phyloP scores from a whole-genome alignment of 805 yeast genomes.

The Nakazawaea ambrosiae region DNA sequence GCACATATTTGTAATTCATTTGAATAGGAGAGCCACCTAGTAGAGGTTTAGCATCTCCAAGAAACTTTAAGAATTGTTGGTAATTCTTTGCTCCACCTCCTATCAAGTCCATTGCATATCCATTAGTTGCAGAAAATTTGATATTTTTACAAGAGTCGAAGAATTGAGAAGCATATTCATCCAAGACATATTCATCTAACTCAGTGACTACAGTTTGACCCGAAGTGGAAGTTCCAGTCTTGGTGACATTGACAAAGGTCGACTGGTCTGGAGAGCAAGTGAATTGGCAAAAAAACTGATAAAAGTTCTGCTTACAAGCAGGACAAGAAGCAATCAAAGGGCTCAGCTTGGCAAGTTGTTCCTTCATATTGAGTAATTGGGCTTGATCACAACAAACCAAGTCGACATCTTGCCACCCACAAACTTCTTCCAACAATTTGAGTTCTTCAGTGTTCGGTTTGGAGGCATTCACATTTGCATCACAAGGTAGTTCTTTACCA shows the following conservation, averaged over 20 bases:
- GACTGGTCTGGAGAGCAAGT: constrained; percentile 87
- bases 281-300: constrained; percentile 77
- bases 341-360: constrained; percentile 67
- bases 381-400: constrained; percentile 64
- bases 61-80: constrained; percentile 67
- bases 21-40: constrained; percentile 96
- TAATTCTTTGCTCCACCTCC: constrained; percentile 94
- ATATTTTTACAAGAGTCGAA: constrained; percentile 83
- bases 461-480: constrained; percentile 44
- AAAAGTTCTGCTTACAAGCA: constrained; percentile 84
- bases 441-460: constrained; percentile 37
- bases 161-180: constrained; percentile 52
- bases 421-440: constrained; percentile 44
- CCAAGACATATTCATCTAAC: constrained; percentile 54
- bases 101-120: constrained; percentile 91
- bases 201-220: constrained; percentile 60
- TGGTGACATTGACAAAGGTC: constrained; percentile 60
- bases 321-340: constrained; percentile 85
- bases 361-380: constrained; percentile 51
- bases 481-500: constrained; percentile 78
- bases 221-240: constrained; percentile 38
- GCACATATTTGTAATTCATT: constrained; percentile 61
- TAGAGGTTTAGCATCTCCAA: constrained; percentile 92
- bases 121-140: constrained; percentile 91
- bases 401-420: constrained; percentile 60